A percentile compares a stretch with the other conserved stretches of the same genome.
phyloP scores from a whole-genome alignment of 108 stramenopile genomes.

The Skeletonema grethae region DNA sequence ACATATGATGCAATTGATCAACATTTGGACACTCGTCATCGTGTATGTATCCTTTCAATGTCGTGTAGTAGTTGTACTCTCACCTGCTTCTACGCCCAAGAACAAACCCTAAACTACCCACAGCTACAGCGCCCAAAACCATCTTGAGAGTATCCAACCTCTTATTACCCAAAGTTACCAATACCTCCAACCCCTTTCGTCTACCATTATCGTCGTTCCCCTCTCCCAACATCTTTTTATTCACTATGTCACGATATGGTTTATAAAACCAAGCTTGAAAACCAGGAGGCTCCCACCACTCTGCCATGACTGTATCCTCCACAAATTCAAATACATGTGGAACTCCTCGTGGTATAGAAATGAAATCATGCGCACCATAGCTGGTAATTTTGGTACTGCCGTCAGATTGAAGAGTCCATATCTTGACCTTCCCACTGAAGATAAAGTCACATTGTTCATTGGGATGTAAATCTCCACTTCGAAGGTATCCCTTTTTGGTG shows the following conservation, averaged over 20 bases:
- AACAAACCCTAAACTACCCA: conserved; percentile 10
- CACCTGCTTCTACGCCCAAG: conserved; percentile 3
- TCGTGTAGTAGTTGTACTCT: too few species aligned
- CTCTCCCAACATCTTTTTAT: conserved; percentile 6
- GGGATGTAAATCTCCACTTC: conserved; percentile 62
- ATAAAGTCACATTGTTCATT: conserved; percentile 50
- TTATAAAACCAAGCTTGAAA: conserved; percentile 57
- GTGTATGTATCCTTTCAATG: neutral
- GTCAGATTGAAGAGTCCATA: conserved; percentile 52
- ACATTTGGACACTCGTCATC: too few species aligned
- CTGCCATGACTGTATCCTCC: conserved; percentile 57
- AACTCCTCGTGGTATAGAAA: conserved; percentile 43
- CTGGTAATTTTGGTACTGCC: conserved; percentile 34
- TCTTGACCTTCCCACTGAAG: conserved; percentile 55
- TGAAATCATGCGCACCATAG: conserved; percentile 29
- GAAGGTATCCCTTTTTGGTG: conserved; percentile 48
- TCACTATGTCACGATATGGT: conserved; percentile 59
- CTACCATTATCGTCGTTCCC: neutral
- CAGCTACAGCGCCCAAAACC: neutral
- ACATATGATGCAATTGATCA: too few species aligned
- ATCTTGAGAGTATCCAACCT: neutral
- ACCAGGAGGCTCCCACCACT: conserved; percentile 54
- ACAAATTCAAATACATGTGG: conserved; percentile 66
- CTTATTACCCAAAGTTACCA: neutral
- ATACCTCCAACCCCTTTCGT: conserved; percentile 16